These are phyloP conservation scores for Erodium chrysanthum DNA, from an alignment of 441 rosid genomes.

Conservation along the genomic window DNA sequence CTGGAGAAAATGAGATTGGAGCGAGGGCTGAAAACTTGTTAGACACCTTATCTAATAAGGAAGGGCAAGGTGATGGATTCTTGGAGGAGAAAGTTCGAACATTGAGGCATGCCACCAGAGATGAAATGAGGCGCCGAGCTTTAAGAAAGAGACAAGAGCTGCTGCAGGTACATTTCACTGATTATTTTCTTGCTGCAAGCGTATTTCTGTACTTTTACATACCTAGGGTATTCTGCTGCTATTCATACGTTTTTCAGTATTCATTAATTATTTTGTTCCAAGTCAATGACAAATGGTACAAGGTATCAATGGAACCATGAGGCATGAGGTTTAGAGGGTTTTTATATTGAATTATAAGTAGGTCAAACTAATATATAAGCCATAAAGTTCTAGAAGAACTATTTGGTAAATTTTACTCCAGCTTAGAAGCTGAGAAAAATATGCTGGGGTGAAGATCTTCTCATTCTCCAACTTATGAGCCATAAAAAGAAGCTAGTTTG, in stretches of 20 bases:
- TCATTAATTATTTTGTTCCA: conserved; percentile 2
- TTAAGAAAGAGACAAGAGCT: conserved; percentile 76
- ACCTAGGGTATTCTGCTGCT: neutral
- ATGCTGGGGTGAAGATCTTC: too few relatives aligned
- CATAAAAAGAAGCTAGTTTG: too few relatives aligned
- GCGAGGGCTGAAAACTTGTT: conserved; percentile 97
- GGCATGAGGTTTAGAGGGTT: neutral
- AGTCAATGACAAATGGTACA: neutral
- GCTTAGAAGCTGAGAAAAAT: too few relatives aligned
- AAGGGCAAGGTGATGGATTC: conserved; percentile 94
- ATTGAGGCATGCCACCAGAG: conserved; percentile 86
- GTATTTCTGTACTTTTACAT: neutral
- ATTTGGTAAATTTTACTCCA: neutral
- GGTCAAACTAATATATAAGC: neutral
- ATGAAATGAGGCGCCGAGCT: conserved; percentile 94
- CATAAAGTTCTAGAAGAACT: neutral
- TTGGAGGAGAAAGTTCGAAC: conserved; percentile 66
- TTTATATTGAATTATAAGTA: neutral
- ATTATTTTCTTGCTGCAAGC: conserved; percentile 8
- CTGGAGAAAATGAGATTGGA: conserved; percentile 97
- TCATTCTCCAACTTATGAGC: too few relatives aligned
- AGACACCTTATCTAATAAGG: conserved; percentile 87
- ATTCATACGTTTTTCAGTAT: neutral
- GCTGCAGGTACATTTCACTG: conserved; percentile 54
- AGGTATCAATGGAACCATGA: neutral